Evolutionary conservation across 257 asterid species (phyloP), one percentile per base, ranked within the genome.

Genomic region (Echites panduratus): DNA sequence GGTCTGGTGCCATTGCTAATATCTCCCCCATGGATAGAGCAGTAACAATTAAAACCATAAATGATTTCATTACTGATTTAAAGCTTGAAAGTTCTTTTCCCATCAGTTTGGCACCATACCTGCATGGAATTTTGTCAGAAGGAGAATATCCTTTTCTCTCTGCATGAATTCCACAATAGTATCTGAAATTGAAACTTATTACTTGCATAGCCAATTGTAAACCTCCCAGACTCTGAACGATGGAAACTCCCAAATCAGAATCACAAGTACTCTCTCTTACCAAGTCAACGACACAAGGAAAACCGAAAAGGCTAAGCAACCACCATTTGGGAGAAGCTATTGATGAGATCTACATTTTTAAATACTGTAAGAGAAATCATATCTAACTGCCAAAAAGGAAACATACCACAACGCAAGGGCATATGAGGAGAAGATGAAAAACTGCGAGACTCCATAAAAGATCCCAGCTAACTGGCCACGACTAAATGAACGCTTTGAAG

Each of bases 21-120:
- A 96, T 92, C 87, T 95, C 99, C 0, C 98, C 99, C 98, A 95
- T 95, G 49, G 92, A 90, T 76, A 95, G 77, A 53, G 99, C 99
- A 3, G 96, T 87, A 10, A 95, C 94, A 6, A 95, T 92, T 83
- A 95, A 63, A 35, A 95, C 96, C 97, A 95, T 90, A 70, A 95
- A 95, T 7, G 98, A 40, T 72, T 95, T 95, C 96, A 95, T 90
- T 32, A 95, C 91, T 9, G 97, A 87, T 76, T 89, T 90, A 58
- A 95, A 95, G 79, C 90, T 80, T 6, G 99, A 52, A 2, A 90
- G 90, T 87, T 84, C 98, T 85, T 84, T 83, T 74, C 84, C 97
- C 97, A 95, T 95, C 73, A 95, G 81, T 72, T 84, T 81, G 5
- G 99, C 90, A 50, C 99, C 99, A 72, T 94, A 93, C 98, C 91